Evolutionary conservation across 2,329 filamentous ascomycete genomes (phyloP).

Genomic region (Exophiala alcalophila): DNA sequence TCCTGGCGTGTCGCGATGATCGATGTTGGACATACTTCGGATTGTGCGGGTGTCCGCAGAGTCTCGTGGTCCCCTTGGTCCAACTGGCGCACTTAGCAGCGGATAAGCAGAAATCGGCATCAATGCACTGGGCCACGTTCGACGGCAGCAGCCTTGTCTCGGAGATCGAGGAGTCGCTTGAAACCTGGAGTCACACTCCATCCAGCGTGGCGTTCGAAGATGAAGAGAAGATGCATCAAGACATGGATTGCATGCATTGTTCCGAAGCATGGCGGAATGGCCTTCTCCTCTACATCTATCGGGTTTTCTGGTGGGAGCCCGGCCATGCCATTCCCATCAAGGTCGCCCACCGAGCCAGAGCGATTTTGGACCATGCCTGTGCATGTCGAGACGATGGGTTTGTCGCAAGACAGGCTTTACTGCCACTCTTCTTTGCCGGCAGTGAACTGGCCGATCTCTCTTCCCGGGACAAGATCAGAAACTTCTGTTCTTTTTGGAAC

Average conservation of each 20-base stretch:
- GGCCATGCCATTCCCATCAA: background rate
- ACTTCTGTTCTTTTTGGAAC: constrained; percentile 10
- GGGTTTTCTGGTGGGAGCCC: constrained; percentile 11
- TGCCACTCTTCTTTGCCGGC: constrained; percentile 18
- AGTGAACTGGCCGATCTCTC: constrained; percentile 9
- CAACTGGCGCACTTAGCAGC: constrained; percentile 12
- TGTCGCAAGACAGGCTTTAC: constrained; percentile 7
- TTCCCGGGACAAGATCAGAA: constrained; percentile 4
- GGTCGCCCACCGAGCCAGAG: constrained; percentile 3
- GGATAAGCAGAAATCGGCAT: constrained; percentile 9
- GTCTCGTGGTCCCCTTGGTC: constrained; percentile 7
- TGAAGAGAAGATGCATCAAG: constrained; percentile 17
- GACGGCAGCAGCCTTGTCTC: constrained; percentile 9
- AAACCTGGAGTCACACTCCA: constrained; percentile 5
- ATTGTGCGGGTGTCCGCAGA: constrained; percentile 8
- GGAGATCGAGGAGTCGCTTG: constrained; percentile 16
- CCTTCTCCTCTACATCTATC: constrained; percentile 16
- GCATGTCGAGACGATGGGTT: constrained; percentile 3
- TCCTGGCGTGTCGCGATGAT: constrained; percentile 4
- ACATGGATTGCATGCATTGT: constrained; percentile 12
- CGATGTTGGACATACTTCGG: constrained; percentile 12
- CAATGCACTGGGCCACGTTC: constrained; percentile 7
- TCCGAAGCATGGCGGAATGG: constrained; percentile 15
- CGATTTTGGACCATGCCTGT: constrained; percentile 13
- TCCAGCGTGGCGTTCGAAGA: constrained; percentile 3